These are phyloP conservation scores for Monosporascus sp. DNA, from an alignment of 2,329 filamentous ascomycete species.

Conservation along the genomic window DNA sequence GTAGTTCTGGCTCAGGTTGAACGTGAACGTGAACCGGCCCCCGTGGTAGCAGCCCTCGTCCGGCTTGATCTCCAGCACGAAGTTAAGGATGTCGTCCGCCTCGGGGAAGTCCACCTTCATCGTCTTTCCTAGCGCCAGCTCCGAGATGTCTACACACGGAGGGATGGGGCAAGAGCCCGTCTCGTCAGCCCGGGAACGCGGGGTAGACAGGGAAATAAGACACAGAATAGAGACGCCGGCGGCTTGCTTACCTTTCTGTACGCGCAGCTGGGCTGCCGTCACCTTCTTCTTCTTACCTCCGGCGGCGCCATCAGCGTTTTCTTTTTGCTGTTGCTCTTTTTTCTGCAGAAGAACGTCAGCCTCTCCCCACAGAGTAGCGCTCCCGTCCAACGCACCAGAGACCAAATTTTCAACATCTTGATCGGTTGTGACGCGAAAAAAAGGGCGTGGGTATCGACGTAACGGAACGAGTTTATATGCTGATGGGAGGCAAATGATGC, in stretches of 20 bases:
- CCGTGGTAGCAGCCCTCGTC: conserved; percentile 87
- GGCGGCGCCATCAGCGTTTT: conserved; percentile 68
- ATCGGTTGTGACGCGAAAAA: conserved; percentile 10
- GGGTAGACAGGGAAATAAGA: background rate
- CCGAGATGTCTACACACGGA: conserved; percentile 62
- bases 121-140: conserved; percentile 71
- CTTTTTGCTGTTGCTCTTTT: conserved; percentile 94
- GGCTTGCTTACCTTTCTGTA: conserved; percentile 75
- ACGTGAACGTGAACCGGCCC: conserved; percentile 83
- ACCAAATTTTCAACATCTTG: conserved; percentile 99
- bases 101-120: conserved; percentile 81
- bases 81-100: conserved; percentile 81
- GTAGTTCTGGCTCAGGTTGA: conserved; percentile 90
- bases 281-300: conserved; percentile 97
- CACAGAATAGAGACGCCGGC: background rate
- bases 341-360: conserved; percentile 54
- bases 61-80: conserved; percentile 74
- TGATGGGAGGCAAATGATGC: background rate
- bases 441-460: background rate
- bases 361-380: background rate
- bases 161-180: background rate
- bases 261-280: conserved; percentile 88
- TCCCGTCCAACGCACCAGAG: conserved; percentile 63
- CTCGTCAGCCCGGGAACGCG: background rate
- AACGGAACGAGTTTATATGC: background rate